Percentiles rank a stretch among this genome's conserved stretches.
These are phyloP conservation scores for Chlamydomonas sphaeroides DNA, from an alignment of 139 green algal genomes.

Conservation along the genomic window DNA sequence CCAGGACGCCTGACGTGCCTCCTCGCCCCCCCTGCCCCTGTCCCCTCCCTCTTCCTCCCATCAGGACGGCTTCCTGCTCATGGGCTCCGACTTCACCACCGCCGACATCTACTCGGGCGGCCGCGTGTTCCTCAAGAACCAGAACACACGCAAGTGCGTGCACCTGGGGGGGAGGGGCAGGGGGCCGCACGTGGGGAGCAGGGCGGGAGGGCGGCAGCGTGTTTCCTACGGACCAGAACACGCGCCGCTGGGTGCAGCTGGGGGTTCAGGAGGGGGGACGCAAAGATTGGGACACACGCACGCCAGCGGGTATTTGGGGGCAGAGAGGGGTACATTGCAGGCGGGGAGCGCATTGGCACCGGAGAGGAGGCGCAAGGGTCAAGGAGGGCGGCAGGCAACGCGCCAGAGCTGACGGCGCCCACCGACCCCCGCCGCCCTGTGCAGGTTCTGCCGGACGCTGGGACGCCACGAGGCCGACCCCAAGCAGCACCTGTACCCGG, in stretches of 20 bases:
- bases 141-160: conserved; percentile 37
- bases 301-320: no score
- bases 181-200: background rate
- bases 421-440: no score
- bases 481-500: no score
- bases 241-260: background rate
- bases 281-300: background rate
- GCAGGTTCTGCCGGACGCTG: conserved; percentile 23
- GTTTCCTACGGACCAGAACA: background rate
- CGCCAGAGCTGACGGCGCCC: no score
- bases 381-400: no score
- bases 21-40: no score
- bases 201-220: background rate
- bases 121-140: conserved; percentile 29
- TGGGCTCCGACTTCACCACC: conserved; percentile 14
- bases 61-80: conserved; percentile 19
- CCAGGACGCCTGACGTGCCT: no score
- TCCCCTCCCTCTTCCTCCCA: background rate
- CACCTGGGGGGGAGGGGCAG: background rate
- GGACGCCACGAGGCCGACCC: no score
- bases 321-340: background rate
- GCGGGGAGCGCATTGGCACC: no score
- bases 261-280: background rate
- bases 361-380: no score
- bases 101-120: background rate